Evolutionary conservation across 2,329 filamentous ascomycete species (phyloP), one percentile per base, ranked within the genome.

Genomic region (Alternaria consortialis): DNA sequence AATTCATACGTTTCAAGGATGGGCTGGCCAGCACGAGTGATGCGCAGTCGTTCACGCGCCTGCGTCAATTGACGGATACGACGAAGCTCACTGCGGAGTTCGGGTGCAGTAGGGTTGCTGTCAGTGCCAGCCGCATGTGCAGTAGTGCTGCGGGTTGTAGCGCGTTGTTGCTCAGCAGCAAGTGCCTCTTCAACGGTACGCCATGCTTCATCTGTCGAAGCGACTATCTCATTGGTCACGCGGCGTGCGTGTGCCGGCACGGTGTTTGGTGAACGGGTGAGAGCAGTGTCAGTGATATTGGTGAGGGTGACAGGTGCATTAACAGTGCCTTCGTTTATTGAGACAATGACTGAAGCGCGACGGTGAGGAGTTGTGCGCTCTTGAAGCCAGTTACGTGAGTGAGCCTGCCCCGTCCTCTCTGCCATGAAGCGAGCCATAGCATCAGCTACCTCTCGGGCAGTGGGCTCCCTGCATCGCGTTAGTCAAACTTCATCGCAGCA

Each of bases 141-240:
- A n/a, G 60, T 60, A 7, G 56, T 34, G 39, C 46, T 55, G 20
- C 69, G 68, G 51, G 63, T 64, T 27, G 68, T 61, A 39, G 65
- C 67, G 39, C 71, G 64, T 50, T 68, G 64, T 71, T 75, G 61
- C 69, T 77, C 77, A 11, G 77, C 75, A 67, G 77, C 75, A 68
- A 83, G 79, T 36, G 81, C 81, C 39, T 81, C 80, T 68, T 84
- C 80, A 44, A 84, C 83, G 4, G 80, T 82, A 43, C 80, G 80
- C 82, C 82, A 84, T 9, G 82, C 80, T 48, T 83, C 80, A 36
- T 77, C 74, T 2, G 74, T 76, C 11, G 75, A 74, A 7, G 69
- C 69, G 4, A 76, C 68, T 20, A 77, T 69, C 15, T 77, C 74
- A 46, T 58, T 70, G 27, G 70, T 66, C 48, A 70, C 65, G 25